Percentiles rank a stretch among this genome's conserved stretches.
Conservation (phyloP, 2,329 filamentous ascomycete species). For the Ophiostoma sp. region DNA sequence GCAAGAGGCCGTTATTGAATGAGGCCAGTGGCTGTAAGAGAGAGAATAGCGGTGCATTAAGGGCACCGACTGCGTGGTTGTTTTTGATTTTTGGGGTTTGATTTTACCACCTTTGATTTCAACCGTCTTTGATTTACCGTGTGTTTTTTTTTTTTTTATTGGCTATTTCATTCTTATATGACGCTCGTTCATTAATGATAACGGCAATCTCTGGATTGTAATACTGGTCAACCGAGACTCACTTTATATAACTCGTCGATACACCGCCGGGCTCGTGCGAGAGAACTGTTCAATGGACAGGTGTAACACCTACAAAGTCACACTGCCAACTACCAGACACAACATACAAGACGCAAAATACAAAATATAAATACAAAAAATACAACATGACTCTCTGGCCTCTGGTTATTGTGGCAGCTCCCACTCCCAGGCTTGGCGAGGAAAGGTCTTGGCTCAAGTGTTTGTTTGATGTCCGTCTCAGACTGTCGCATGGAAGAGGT, state of each 20-base stretch:
- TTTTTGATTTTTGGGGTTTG: neutral
- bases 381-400: neutral
- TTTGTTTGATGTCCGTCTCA: slow-evolving; percentile 22
- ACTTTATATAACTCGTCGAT: too few species aligned
- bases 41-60: neutral
- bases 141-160: too few species aligned
- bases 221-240: too few species aligned
- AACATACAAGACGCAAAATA: too few species aligned
- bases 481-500: too few species aligned
- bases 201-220: too few species aligned
- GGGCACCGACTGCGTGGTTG: neutral
- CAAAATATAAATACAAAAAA: neutral
- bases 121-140: too few species aligned
- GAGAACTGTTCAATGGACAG: too few species aligned
- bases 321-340: too few species aligned
- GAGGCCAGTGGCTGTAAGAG: neutral
- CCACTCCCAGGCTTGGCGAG: neutral
- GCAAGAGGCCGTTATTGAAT: neutral
- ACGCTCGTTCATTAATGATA: too few species aligned
- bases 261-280: too few species aligned
- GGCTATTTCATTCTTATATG: too few species aligned
- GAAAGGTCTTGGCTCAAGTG: slow-evolving; percentile 5
- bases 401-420: neutral
- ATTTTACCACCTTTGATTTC: neutral
- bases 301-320: neutral